A percentile compares a stretch with the other conserved stretches of the same genome.
These are phyloP conservation scores for Trypethelium eluteriae DNA, from an alignment of 495 filamentous ascomycete species.

Conservation along the genomic window DNA sequence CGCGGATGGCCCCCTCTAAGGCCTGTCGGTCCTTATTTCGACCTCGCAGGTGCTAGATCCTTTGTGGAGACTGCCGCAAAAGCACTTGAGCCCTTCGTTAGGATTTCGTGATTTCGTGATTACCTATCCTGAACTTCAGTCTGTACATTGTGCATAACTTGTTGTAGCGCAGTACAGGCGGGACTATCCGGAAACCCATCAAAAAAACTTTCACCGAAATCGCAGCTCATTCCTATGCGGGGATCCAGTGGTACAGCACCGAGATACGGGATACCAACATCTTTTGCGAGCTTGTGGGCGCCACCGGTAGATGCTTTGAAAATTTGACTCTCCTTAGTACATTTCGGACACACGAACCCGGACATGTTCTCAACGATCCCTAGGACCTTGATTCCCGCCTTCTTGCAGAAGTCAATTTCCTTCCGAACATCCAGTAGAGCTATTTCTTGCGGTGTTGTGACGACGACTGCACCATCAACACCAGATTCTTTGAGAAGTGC, in stretches of 20 bases:
- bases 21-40: no score
- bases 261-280: slow-evolving; percentile 78
- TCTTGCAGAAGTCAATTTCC: slow-evolving; percentile 93
- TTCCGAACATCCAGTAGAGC: slow-evolving; percentile 84
- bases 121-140: not conserved
- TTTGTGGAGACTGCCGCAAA: not conserved
- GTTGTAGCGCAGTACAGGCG: slow-evolving; percentile 23
- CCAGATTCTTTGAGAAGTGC: slow-evolving; percentile 77
- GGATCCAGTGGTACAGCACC: slow-evolving; percentile 91
- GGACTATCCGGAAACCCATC: slow-evolving; percentile 88
- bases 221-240: slow-evolving; percentile 88
- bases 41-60: no score
- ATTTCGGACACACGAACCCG: slow-evolving; percentile 89
- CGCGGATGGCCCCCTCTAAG: no score
- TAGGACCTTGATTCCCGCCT: slow-evolving; percentile 80
- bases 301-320: slow-evolving; percentile 91
- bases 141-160: slow-evolving; percentile 22
- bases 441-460: slow-evolving; percentile 96
- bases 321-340: slow-evolving; percentile 71
- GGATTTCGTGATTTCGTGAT: not conserved
- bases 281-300: slow-evolving; percentile 66
- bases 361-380: slow-evolving; percentile 97
- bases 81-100: not conserved
- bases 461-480: slow-evolving; percentile 84
- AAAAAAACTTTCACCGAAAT: slow-evolving; percentile 96